These are phyloP conservation scores for Pichia sp. DNA, from an alignment of 1,139 yeast genomes.

Conservation along the genomic window DNA sequence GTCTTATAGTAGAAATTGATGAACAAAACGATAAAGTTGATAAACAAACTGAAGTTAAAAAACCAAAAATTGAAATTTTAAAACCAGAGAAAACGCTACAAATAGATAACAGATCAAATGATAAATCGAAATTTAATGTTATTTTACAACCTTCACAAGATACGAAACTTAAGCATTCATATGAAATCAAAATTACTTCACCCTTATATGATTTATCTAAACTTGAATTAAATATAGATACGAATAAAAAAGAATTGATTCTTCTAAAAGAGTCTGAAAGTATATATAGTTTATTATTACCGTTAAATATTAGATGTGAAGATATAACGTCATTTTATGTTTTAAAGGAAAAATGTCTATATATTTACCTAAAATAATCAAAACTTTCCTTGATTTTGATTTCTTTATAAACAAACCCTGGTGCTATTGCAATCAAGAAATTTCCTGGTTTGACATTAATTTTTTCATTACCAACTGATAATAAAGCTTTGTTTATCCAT, in stretches of 20 bases:
- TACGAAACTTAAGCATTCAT: conserved; percentile 5
- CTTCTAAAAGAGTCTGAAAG: neutral
- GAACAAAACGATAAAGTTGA: neutral
- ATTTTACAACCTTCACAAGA: neutral
- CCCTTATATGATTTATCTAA: neutral
- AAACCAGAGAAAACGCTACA: neutral
- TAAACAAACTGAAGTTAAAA: neutral
- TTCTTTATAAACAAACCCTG: neutral
- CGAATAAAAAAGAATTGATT: conserved; percentile 5
- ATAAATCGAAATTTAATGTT: conserved; percentile 1
- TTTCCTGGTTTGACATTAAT: neutral
- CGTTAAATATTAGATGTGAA: conserved; percentile 6
- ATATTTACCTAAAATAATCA: conserved; percentile 10
- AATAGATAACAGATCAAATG: neutral
- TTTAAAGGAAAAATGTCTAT: conserved; percentile 3
- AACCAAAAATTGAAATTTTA: neutral
- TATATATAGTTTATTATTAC: conserved; percentile 10
- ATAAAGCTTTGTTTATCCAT: neutral
- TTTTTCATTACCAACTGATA: neutral
- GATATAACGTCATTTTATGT: conserved; percentile 8
- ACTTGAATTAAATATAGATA: conserved; percentile 7
- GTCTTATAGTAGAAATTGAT: conserved; percentile 3
- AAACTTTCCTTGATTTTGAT: neutral
- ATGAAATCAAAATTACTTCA: conserved; percentile 8
- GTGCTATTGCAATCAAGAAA: neutral